These are phyloP conservation scores for Balakata baccata DNA, from an alignment of 345 rosid genomes.

Conservation along the genomic window DNA sequence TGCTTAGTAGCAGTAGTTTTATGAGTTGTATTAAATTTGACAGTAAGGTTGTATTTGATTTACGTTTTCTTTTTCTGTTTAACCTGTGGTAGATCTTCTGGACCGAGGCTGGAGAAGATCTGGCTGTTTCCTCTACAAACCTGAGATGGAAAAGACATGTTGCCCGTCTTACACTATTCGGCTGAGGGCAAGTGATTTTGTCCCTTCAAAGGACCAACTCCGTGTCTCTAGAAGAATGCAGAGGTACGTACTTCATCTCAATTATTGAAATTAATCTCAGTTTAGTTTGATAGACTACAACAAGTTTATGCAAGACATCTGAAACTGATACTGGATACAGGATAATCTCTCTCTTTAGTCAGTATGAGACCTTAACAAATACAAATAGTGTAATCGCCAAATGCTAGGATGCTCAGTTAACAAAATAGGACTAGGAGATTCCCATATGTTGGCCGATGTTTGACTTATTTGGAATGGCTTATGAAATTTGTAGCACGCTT, in stretches of 20 bases:
- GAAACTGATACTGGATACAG: not conserved
- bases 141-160: conserved; percentile 89
- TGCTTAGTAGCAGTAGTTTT: no score
- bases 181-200: conserved; percentile 64
- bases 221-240: conserved; percentile 61
- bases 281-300: not conserved
- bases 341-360: not conserved
- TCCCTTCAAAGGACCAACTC: conserved; percentile 75
- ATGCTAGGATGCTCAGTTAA: not conserved
- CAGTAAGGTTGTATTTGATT: not conserved
- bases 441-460: not conserved
- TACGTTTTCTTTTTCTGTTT: conserved; percentile 1
- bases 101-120: conserved; percentile 95
- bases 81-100: conserved; percentile 59
- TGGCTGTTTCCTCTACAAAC: conserved; percentile 80
- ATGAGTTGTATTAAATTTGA: not conserved
- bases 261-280: not conserved
- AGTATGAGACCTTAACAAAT: not conserved
- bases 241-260: conserved; percentile 42
- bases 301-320: not conserved
- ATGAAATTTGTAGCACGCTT: not conserved
- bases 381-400: not conserved
- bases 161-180: conserved; percentile 97
- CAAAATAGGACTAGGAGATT: conserved; percentile 4
- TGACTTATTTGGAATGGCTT: conserved; percentile 9